These are phyloP conservation scores for Cnidoscolus chayamansa DNA, from an alignment of 441 rosid genomes.

Conservation along the genomic window DNA sequence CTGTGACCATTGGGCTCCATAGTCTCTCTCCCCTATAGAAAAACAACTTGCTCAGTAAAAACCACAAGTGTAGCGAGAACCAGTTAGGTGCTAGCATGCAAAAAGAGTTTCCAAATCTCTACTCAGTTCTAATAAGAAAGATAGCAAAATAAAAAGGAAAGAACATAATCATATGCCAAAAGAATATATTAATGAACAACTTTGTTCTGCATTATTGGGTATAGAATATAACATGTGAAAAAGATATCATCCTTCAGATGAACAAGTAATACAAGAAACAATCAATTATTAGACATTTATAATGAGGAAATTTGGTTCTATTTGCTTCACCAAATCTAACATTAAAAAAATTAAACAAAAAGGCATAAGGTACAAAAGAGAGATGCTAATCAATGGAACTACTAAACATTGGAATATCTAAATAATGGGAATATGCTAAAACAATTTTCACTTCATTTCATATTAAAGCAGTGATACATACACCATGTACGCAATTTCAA, in stretches of 20 bases:
- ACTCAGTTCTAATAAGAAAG: background rate
- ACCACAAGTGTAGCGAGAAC: background rate
- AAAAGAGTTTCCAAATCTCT: background rate
- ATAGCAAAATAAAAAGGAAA: background rate
- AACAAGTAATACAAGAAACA: background rate
- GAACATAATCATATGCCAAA: background rate
- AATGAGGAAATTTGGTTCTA: background rate
- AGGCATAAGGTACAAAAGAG: background rate
- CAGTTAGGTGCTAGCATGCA: background rate
- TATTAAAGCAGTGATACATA: background rate
- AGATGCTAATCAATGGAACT: background rate
- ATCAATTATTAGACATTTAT: background rate
- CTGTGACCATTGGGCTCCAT: slow-evolving; percentile 68
- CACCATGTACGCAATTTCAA: background rate
- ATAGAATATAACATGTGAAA: background rate
- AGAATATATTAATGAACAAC: background rate
- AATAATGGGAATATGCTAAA: too few species aligned
- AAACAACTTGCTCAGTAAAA: slow-evolving; percentile 32
- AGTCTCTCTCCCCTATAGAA: slow-evolving; percentile 23
- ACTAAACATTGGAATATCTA: background rate
- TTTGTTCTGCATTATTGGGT: background rate
- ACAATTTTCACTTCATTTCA: background rate
- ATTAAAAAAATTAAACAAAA: background rate
- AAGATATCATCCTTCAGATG: too few species aligned
- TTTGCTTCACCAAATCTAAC: background rate